Evolutionary conservation across 2,329 filamentous ascomycete genomes (phyloP).

Genomic region (Mycogone perniciosa): DNA sequence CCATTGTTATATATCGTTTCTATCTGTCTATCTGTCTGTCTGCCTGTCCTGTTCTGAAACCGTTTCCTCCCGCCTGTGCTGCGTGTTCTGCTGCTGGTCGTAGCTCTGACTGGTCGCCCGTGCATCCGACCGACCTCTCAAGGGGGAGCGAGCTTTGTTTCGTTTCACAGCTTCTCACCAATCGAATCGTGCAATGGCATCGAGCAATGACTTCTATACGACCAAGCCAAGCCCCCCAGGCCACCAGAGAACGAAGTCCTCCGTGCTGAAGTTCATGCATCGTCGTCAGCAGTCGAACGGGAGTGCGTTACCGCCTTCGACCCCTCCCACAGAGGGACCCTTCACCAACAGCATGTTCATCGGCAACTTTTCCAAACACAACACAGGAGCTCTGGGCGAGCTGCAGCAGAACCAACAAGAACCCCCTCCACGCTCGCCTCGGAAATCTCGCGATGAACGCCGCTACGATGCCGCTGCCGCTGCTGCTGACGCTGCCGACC

Average conservation of each 20-base stretch:
- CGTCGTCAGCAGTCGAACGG: constrained; percentile 43
- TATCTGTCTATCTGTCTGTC: background rate
- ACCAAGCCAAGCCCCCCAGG: constrained; percentile 12
- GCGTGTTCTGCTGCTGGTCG: background rate
- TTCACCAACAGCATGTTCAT: constrained; percentile 23
- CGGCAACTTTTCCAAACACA: constrained; percentile 30
- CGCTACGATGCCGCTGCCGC: constrained; percentile 22
- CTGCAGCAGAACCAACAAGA: constrained; percentile 50
- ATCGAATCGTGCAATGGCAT: constrained; percentile 16
- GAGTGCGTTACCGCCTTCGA: constrained; percentile 22
- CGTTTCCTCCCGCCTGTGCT: too few relatives aligned
- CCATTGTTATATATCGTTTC: background rate
- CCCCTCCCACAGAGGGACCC: constrained; percentile 18
- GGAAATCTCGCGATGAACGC: constrained; percentile 30
- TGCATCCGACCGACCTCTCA: background rate
- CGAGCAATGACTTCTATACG: constrained; percentile 11
- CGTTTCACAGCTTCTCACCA: background rate
- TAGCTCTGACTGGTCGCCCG: background rate
- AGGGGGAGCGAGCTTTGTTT: background rate
- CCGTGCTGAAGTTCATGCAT: constrained; percentile 44
- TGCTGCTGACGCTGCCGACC: constrained; percentile 16
- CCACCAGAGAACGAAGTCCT: constrained; percentile 42
- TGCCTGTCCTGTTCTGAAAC: background rate
- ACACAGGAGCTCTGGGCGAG: constrained; percentile 47
- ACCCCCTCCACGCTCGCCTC: constrained; percentile 32